Evolutionary conservation across 2,329 filamentous ascomycete genomes (phyloP).

Genomic region (Ophiocordyceps sinensis): DNA sequence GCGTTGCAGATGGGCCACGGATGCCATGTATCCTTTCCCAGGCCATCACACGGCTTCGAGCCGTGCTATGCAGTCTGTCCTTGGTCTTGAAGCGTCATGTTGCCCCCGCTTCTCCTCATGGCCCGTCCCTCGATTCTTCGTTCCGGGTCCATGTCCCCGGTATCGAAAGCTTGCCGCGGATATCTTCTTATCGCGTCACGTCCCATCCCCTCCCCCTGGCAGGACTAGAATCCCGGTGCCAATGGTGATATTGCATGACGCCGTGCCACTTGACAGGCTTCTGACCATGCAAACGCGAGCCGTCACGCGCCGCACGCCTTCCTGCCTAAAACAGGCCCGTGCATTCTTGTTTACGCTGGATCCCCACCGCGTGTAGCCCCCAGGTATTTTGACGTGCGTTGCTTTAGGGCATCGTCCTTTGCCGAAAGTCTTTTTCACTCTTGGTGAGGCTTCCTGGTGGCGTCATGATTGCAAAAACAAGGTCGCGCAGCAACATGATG

Average conservation of each 20-base stretch:
- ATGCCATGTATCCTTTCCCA: no score
- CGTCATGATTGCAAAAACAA: background rate
- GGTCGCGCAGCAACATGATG: background rate
- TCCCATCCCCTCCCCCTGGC: background rate
- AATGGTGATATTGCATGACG: background rate
- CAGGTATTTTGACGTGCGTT: background rate
- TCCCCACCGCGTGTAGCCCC: background rate
- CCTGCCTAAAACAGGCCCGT: background rate
- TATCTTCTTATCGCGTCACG: background rate
- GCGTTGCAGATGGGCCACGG: no score
- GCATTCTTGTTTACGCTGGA: background rate
- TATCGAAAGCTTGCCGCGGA: background rate
- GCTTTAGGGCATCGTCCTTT: background rate
- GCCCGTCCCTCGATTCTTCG: background rate
- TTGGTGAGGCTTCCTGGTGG: background rate
- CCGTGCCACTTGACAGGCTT: constrained; percentile 3
- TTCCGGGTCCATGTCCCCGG: background rate
- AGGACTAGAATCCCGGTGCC: background rate
- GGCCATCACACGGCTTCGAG: background rate
- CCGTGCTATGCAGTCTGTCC: background rate
- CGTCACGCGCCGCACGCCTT: background rate
- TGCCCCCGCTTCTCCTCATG: background rate
- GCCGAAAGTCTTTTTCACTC: background rate
- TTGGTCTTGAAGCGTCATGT: background rate
- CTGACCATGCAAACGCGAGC: constrained; percentile 1